Conservation (phyloP, 257 asterid genomes). For the Ilex aquifolium region DNA sequence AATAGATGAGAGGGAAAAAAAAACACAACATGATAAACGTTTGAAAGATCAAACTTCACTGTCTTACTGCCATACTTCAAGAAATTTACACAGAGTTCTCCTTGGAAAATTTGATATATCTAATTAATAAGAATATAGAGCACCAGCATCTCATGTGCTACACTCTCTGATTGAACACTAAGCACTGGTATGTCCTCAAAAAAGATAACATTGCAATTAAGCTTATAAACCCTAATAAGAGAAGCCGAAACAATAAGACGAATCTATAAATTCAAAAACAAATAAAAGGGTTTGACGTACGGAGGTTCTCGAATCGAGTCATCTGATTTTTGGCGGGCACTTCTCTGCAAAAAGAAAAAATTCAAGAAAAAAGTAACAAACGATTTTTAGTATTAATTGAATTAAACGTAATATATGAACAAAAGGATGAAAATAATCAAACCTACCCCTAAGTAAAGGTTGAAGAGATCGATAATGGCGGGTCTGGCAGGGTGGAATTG, state of each 20-base stretch:
- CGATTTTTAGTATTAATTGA: not conserved
- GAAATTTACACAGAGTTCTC: too few relatives aligned
- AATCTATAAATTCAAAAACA: not conserved
- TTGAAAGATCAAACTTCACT: too few relatives aligned
- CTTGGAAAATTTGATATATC: too few relatives aligned
- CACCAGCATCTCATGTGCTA: not conserved
- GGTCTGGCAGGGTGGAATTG: constrained; percentile 79
- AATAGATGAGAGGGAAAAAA: too few relatives aligned
- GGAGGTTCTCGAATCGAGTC: constrained; percentile 74
- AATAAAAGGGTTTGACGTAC: constrained; percentile 39
- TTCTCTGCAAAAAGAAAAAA: constrained; percentile 38
- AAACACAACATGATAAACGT: too few relatives aligned
- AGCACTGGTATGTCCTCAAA: not conserved
- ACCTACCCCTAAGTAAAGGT: constrained; percentile 65
- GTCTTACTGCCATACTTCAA: too few relatives aligned
- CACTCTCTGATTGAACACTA: not conserved
- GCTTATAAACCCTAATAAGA: not conserved
- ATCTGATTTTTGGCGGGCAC: constrained; percentile 51
- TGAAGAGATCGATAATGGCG: constrained; percentile 68
- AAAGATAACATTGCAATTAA: not conserved
- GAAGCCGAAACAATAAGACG: too few relatives aligned
- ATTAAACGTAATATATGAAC: not conserved
- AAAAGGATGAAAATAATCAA: not conserved
- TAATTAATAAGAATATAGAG: too few relatives aligned
- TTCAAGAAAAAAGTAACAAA: not conserved